These are phyloP conservation scores for Fremontodendron californicum DNA, from an alignment of 345 rosid species.

Conservation along the genomic window DNA sequence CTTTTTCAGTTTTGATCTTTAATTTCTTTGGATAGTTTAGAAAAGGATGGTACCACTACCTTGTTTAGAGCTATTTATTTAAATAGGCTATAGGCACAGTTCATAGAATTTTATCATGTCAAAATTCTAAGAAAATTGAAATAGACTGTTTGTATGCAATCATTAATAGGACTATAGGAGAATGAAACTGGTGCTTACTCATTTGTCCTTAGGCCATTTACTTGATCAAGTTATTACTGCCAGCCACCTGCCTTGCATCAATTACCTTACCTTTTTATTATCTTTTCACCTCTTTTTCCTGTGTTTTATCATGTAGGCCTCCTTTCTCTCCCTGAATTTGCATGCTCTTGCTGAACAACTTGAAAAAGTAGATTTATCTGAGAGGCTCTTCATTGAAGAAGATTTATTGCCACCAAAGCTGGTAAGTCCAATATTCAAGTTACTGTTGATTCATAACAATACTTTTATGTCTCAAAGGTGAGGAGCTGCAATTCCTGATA, in stretches of 20 bases:
- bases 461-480: not conserved
- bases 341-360: slow-evolving; percentile 59
- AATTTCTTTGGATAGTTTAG: not conserved
- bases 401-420: slow-evolving; percentile 60
- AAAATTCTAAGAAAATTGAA: not conserved
- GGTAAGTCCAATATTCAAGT: slow-evolving; percentile 37
- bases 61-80: not conserved
- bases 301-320: slow-evolving; percentile 34
- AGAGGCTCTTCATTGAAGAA: slow-evolving; percentile 67
- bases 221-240: not conserved
- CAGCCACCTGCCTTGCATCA: not conserved
- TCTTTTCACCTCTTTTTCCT: not conserved
- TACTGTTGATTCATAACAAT: not conserved
- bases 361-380: slow-evolving; percentile 54
- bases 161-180: not conserved
- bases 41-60: not conserved
- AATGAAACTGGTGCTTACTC: not conserved
- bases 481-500: not conserved
- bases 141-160: not conserved
- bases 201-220: not conserved
- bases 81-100: not conserved
- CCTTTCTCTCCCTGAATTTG: slow-evolving; percentile 65
- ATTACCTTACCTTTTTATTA: not conserved
- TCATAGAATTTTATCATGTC: not conserved
- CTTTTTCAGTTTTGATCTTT: not conserved